A percentile compares a stretch with the other conserved stretches of the same genome.
Evolutionary conservation across 2,329 filamentous ascomycete species (phyloP).

Genomic region (Ceratocystis albifundus): DNA sequence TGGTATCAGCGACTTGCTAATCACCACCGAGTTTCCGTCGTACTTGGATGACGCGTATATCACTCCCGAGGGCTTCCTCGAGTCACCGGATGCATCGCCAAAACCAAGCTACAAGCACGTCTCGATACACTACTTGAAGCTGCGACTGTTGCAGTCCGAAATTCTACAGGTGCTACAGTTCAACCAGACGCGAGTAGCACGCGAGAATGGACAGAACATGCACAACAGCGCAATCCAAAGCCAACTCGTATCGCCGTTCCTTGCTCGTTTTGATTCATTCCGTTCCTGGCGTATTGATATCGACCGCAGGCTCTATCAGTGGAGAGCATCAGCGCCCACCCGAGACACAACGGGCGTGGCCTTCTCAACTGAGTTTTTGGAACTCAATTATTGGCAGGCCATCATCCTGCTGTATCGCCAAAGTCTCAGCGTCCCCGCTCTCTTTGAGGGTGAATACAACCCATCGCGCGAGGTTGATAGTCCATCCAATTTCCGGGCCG

Average conservation of each 20-base stretch:
- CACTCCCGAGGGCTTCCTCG: constrained; percentile 61
- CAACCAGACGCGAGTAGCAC: constrained; percentile 72
- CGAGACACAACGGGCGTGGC: constrained; percentile 71
- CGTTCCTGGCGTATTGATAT: constrained; percentile 80
- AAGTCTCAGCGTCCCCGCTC: constrained; percentile 71
- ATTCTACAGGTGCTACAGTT: constrained; percentile 89
- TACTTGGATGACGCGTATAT: constrained; percentile 80
- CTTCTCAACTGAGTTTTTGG: constrained; percentile 80
- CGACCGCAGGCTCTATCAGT: constrained; percentile 68
- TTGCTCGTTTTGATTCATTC: constrained; percentile 74
- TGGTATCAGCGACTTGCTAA: constrained; percentile 88
- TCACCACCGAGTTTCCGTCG: constrained; percentile 90
- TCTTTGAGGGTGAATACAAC: constrained; percentile 68
- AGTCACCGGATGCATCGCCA: constrained; percentile 42
- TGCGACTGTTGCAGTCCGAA: constrained; percentile 82
- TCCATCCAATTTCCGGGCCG: constrained; percentile 46
- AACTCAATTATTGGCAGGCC: constrained; percentile 96
- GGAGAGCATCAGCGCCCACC: constrained; percentile 73
- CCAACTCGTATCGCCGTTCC: constrained; percentile 70
- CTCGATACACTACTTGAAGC: constrained; percentile 80
- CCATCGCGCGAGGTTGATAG: constrained; percentile 54
- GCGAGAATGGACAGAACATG: constrained; percentile 51
- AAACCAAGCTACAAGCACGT: constrained; percentile 81
- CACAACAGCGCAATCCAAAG: constrained; percentile 65
- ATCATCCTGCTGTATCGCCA: constrained; percentile 93